Evolutionary conservation across 495 filamentous ascomycete species (phyloP).

Genomic region (Podospora pseudocomata): DNA sequence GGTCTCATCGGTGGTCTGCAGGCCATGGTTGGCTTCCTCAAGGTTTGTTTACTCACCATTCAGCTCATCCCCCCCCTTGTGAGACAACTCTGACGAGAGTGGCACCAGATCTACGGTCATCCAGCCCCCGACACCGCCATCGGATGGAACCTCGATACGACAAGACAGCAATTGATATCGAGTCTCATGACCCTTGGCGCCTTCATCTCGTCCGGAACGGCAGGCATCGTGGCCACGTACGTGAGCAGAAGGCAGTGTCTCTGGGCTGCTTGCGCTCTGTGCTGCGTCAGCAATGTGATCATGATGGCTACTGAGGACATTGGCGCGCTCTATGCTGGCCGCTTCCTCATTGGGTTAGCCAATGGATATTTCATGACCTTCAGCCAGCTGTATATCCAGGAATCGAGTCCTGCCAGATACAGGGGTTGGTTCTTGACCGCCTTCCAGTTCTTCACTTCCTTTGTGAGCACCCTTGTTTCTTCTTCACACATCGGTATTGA

Average conservation of each 20-base stretch:
- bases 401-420: constrained; percentile 49
- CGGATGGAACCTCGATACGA: constrained; percentile 54
- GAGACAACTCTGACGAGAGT: neutral
- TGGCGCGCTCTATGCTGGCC: constrained; percentile 53
- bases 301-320: constrained; percentile 56
- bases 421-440: constrained; percentile 47
- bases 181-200: constrained; percentile 60
- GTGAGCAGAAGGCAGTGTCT: constrained; percentile 48
- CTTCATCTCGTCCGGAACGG: constrained; percentile 53
- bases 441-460: constrained; percentile 42
- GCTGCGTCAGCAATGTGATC: constrained; percentile 49
- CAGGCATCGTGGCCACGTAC: constrained; percentile 48
- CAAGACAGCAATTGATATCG: constrained; percentile 54
- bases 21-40: constrained; percentile 59
- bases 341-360: constrained; percentile 54
- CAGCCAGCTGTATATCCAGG: constrained; percentile 55
- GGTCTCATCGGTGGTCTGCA: constrained; percentile 59
- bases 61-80: neutral
- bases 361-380: constrained; percentile 60
- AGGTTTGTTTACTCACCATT: constrained; percentile 28
- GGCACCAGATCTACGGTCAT: constrained; percentile 38
- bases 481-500: neutral
- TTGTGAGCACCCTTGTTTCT: constrained; percentile 17
- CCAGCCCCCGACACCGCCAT: constrained; percentile 40
- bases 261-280: constrained; percentile 48